Base-by-base conservation (phyloP, 768 basidiomycete species). In the Agrocybe pediades region DNA sequence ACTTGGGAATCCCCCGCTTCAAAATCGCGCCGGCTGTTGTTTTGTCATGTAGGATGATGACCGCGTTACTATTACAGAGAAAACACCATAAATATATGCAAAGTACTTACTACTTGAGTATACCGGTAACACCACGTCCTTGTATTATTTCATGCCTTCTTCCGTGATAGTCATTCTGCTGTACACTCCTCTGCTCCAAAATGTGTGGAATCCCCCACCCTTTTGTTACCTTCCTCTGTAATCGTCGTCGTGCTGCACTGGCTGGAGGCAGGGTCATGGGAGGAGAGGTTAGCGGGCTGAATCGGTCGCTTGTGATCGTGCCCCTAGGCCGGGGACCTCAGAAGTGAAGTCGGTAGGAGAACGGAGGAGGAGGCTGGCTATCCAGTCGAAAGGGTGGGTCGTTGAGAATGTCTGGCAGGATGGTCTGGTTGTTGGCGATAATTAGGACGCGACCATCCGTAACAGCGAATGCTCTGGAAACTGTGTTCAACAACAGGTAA, bases 261-360 rank as follows among this genome's bases (percentile, higher is more conserved):
- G n/a, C n/a, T n/a, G n/a, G n/a, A n/a, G n/a, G n/a, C n/a, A n/a
- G 54, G 8, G 73, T 65, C 9, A 48, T 74, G 72, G 54, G 72
- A 70, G 3, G 68, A 68, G 13, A 74, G 53, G 8, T 69, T 20
- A 7, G 24, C 39, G 11, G 51, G 27, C 2, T 51, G 6, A 64
- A 62, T 5, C 54, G 60, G 41, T 75, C 72, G 45, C 65, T 67
- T 1, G 69, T 60, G 11, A 65, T 71, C 9, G 73, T 67, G 20
- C 79, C 29, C 79, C 79, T 56, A 78, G 80, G 39, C 79, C 71
- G 36, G 80, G 68, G 21, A 80, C 67, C 55, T 77, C 76, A 3
- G 79, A 74, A 5, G 70, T 74, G 53, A 72, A 81, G 41, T 74
- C 62, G 1, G 70, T 69, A 20, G 73, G 70, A 1, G 67, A 67